A percentile compares a stretch with the other conserved stretches of the same genome.
phyloP scores from a whole-genome alignment of 1,139 yeast species.

The Taphrina flavorubra region DNA sequence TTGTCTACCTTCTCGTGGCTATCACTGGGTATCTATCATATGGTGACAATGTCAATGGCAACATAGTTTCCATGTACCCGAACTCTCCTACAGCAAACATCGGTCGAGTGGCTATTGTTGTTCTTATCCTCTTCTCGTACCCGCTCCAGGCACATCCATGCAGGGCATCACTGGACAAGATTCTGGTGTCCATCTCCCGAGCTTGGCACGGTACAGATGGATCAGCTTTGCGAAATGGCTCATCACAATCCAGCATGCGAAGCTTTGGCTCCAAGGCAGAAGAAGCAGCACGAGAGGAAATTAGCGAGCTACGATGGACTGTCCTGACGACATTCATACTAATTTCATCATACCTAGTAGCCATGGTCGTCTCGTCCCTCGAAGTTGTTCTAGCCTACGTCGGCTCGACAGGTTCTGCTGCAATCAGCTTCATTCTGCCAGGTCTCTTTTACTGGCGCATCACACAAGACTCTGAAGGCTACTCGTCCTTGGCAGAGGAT shows the following conservation, averaged over 20 bases:
- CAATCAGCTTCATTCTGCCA: conserved; percentile 89
- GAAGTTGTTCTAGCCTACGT: conserved; percentile 89
- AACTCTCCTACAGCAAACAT: conserved; percentile 59
- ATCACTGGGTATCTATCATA: conserved; percentile 83
- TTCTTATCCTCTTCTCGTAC: conserved; percentile 83
- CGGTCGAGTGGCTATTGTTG: conserved; percentile 76
- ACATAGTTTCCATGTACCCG: conserved; percentile 67
- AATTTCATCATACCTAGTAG: conserved; percentile 68
- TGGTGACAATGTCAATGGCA: conserved; percentile 78
- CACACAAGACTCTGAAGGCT: conserved; percentile 27
- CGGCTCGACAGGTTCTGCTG: conserved; percentile 93
- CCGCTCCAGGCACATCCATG: conserved; percentile 95
- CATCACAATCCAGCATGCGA: conserved; percentile 37
- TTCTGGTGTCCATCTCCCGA: conserved; percentile 66
- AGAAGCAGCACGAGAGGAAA: conserved; percentile 11
- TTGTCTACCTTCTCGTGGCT: conserved; percentile 73
- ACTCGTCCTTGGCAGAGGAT: conserved; percentile 21
- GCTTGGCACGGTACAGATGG: conserved; percentile 45
- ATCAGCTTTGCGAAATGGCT: conserved; percentile 16
- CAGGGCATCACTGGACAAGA: conserved; percentile 70
- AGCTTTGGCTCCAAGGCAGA: conserved; percentile 6
- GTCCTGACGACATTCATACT: conserved; percentile 71
- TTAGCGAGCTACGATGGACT: conserved; percentile 55
- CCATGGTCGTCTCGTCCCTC: conserved; percentile 75
- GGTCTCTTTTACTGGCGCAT: conserved; percentile 76